Conservation (phyloP, 2,329 filamentous ascomycete genomes). For the Leptodontidium sp. region DNA sequence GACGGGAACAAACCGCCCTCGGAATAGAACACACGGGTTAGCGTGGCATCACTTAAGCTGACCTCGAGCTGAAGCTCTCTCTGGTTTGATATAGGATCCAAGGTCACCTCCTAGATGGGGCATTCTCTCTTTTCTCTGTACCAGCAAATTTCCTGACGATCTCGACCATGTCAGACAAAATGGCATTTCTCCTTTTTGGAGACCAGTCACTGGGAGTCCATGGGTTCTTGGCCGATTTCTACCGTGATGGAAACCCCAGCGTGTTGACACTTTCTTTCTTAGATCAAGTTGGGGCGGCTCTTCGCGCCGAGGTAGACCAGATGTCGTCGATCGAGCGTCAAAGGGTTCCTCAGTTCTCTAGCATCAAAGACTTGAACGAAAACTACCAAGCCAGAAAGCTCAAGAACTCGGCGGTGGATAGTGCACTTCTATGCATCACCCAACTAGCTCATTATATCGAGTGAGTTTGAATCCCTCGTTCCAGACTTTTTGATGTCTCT, state of each 20-base stretch:
- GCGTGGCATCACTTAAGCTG: neutral
- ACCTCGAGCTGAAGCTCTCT: conserved; percentile 3
- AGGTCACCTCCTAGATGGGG: conserved; percentile 7
- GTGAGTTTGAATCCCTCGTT: conserved; percentile 52
- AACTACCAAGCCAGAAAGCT: conserved; percentile 64
- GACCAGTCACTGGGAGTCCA: conserved; percentile 76
- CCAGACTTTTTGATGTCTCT: neutral
- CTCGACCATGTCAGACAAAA: conserved; percentile 41
- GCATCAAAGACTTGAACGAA: conserved; percentile 70
- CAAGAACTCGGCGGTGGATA: conserved; percentile 70
- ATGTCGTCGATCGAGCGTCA: conserved; percentile 65
- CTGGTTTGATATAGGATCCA: conserved; percentile 21
- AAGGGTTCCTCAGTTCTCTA: conserved; percentile 68
- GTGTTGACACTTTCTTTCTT: conserved; percentile 68
- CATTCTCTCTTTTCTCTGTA: conserved; percentile 9
- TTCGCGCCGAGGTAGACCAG: conserved; percentile 66
- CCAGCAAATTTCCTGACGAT: conserved; percentile 19
- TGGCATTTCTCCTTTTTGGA: conserved; percentile 71
- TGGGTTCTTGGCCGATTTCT: conserved; percentile 65
- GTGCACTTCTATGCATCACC: conserved; percentile 68
- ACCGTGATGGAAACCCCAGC: conserved; percentile 54
- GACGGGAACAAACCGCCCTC: conserved; percentile 20
- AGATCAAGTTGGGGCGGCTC: conserved; percentile 62
- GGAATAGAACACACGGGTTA: conserved; percentile 21
- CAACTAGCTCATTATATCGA: conserved; percentile 76